A percentile compares a stretch with the other conserved stretches of the same genome.
Evolutionary conservation across 1,139 yeast species (phyloP).

Genomic region (Blastobotrys malaysiensis): DNA sequence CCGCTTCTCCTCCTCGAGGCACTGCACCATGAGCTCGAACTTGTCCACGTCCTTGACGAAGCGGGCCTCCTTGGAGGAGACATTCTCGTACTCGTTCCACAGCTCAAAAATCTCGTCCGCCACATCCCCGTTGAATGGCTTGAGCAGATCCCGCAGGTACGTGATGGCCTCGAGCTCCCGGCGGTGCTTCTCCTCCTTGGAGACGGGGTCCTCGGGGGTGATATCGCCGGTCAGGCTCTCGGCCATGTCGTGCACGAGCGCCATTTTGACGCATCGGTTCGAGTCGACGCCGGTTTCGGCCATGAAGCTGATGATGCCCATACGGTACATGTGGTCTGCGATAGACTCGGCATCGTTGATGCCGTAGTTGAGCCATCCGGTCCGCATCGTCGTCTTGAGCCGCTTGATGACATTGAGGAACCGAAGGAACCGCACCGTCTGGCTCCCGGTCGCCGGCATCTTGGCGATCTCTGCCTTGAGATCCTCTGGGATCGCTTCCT

Average conservation of each 20-base stretch:
- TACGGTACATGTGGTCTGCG: slow-evolving; percentile 94
- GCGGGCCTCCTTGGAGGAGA: slow-evolving; percentile 73
- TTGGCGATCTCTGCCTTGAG: slow-evolving; percentile 39
- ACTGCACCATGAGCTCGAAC: slow-evolving; percentile 85
- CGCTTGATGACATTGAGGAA: slow-evolving; percentile 73
- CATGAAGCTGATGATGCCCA: slow-evolving; percentile 80
- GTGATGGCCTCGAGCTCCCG: slow-evolving; percentile 73
- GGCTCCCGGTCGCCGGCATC: slow-evolving; percentile 6
- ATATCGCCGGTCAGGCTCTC: slow-evolving; percentile 93
- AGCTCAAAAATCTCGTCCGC: slow-evolving; percentile 63
- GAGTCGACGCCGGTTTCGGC: slow-evolving; percentile 45
- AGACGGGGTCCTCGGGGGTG: slow-evolving; percentile 75
- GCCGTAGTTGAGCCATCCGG: slow-evolving; percentile 81
- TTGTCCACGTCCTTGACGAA: slow-evolving; percentile 94
- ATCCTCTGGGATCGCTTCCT: slow-evolving; percentile 50
- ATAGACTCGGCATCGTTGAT: slow-evolving; percentile 56
- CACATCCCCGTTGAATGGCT: slow-evolving; percentile 57
- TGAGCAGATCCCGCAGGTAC: slow-evolving; percentile 56
- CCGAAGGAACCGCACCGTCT: slow-evolving; percentile 20
- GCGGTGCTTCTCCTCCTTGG: slow-evolving; percentile 68
- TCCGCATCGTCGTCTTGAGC: slow-evolving; percentile 75
- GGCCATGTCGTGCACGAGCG: slow-evolving; percentile 90
- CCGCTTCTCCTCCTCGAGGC: slow-evolving; percentile 77
- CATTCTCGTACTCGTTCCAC: slow-evolving; percentile 90
- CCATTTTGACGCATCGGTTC: slow-evolving; percentile 73